Conservation (phyloP, 2,329 filamentous ascomycete species). For the Pyrenophora graminea region DNA sequence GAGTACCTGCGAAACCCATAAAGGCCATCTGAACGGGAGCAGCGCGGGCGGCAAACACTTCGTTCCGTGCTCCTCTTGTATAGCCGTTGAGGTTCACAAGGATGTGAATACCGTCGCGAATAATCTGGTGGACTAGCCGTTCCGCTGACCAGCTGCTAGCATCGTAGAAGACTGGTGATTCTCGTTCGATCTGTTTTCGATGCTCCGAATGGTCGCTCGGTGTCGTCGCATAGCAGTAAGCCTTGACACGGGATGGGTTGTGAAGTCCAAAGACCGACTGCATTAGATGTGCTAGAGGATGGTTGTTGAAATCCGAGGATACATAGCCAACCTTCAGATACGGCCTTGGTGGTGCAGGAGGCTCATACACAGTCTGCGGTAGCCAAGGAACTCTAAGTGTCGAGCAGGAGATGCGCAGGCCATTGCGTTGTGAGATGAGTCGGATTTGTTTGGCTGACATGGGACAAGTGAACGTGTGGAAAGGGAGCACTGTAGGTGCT, state of each 20-base stretch:
- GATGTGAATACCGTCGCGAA: conserved; percentile 87
- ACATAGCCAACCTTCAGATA: conserved; percentile 93
- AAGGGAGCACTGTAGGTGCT: conserved; percentile 91
- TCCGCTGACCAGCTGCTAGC: conserved; percentile 86
- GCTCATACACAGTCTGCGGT: conserved; percentile 77
- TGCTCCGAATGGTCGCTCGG: conserved; percentile 86
- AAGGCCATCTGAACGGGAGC: conserved; percentile 99
- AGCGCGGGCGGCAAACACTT: conserved; percentile 92
- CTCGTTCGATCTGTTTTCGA: conserved; percentile 87
- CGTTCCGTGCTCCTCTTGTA: conserved; percentile 93
- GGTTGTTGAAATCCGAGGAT: conserved; percentile 98
- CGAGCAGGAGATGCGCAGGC: conserved; percentile 86
- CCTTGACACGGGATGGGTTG: conserved; percentile 71
- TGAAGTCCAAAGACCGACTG: conserved; percentile 97
- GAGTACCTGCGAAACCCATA: conserved; percentile 96
- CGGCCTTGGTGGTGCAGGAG: conserved; percentile 79
- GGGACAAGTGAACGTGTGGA: conserved; percentile 96
- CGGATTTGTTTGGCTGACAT: conserved; percentile 89
- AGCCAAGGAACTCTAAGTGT: conserved; percentile 88
- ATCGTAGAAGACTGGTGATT: conserved; percentile 89
- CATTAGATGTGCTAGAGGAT: conserved; percentile 95
- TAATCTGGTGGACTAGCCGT: conserved; percentile 81
- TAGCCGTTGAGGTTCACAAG: conserved; percentile 98
- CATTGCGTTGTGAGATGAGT: conserved; percentile 93
- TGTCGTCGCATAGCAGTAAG: conserved; percentile 95